A percentile compares a stretch with the other conserved stretches of the same genome.
These are phyloP conservation scores for Sphagnum magellanicum DNA, from an alignment of 228 moss, liverwort and hornwort species.

Conservation along the genomic window DNA sequence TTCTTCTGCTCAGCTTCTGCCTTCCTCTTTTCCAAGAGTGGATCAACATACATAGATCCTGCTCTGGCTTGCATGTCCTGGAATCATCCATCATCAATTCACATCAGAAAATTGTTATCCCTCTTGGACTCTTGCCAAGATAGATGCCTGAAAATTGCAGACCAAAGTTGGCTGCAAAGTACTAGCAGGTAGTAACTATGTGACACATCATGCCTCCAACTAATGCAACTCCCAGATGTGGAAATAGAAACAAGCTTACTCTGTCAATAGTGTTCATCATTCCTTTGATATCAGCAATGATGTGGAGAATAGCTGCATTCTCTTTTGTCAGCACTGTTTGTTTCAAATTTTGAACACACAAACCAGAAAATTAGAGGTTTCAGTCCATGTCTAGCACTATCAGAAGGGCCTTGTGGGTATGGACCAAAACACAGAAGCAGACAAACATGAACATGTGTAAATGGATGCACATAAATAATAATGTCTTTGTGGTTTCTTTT, in stretches of 20 bases:
- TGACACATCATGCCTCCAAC: neutral
- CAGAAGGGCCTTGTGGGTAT: no score
- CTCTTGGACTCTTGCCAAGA: neutral
- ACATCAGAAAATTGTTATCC: neutral
- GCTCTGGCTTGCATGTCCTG: slow-evolving; percentile 85
- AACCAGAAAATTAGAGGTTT: neutral
- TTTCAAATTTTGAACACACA: neutral
- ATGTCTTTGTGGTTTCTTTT: neutral
- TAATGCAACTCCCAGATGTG: neutral
- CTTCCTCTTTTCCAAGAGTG: slow-evolving; percentile 77
- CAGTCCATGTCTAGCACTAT: no score
- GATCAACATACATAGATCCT: slow-evolving; percentile 56
- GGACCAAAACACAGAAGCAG: neutral
- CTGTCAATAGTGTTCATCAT: slow-evolving; percentile 49
- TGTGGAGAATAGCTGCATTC: slow-evolving; percentile 65
- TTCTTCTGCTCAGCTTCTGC: slow-evolving; percentile 39
- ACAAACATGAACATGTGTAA: neutral
- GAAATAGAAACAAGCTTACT: slow-evolving; percentile 15
- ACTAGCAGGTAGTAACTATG: neutral
- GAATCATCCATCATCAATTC: neutral
- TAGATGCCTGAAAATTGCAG: neutral
- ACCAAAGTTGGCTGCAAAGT: neutral
- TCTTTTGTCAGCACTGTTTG: slow-evolving; percentile 68
- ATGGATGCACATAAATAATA: neutral
- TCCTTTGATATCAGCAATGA: slow-evolving; percentile 76